Base-by-base conservation (phyloP, 495 filamentous ascomycete species). In the Podospora pseudopauciseta region DNA sequence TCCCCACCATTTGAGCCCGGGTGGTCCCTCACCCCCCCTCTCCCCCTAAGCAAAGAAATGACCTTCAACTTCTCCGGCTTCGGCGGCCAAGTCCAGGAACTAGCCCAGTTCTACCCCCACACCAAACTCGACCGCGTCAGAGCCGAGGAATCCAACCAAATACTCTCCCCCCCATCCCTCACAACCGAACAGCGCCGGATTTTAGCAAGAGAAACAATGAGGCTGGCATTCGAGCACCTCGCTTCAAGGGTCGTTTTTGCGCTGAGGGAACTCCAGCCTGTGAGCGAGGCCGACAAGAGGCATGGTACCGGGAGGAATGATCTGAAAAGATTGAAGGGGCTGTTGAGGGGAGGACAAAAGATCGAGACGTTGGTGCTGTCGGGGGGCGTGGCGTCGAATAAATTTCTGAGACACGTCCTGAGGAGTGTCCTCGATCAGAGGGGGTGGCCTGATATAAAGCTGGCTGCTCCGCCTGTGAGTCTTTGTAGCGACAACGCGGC, bases 401-500 rank as follows among this genome's bases (percentile, higher is more conserved):
- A 74, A 27, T 98, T 88, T 74, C 81, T 99, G 7, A 85, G 87
- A 76, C 82, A 84, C 65, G 83, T 97, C 55, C 77, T 96, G 20
- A 83, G 86, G 3, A 68, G 76, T 4, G 85, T 86, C 63, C 78
- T 97, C 39, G 83, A 90, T 71, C 85, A 78, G 13, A 81, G 88
- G 16, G 91, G 91, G 0, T 90, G 86, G 71, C 70, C 70, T 5
- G 67, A 89, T 67, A 77, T 97, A n/a, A 67, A 81, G 30, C 71
- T 98, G 15, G 76, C 88, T 4, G 89, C 89, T 54, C 95, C 95
- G 23, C 95, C 95, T 4, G 74, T 84, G 23, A 79, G 82, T 60
- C 81, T 94, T 69, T 97, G 95, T 71, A 97, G 92, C 0, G 95
- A 99, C 74, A 97, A 98, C 80, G 95, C 94, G 18, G 92, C 92